Evolutionary conservation across 2,329 filamentous ascomycete species (phyloP).

Genomic region (Colletotrichum scovillei): DNA sequence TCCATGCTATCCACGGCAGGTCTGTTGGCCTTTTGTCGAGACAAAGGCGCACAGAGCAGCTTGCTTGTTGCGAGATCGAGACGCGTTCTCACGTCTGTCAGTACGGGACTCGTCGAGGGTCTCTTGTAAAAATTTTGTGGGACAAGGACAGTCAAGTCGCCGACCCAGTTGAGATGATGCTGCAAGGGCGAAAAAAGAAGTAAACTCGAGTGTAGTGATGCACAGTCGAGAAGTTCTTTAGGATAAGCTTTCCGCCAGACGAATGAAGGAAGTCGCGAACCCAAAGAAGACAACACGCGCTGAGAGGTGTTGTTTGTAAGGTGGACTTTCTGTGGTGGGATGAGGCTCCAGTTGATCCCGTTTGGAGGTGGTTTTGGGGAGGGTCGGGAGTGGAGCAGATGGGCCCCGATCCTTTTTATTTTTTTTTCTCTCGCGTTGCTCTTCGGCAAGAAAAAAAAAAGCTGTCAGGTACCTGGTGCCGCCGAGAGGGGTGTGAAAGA

Average conservation of each 20-base stretch:
- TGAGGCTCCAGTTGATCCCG: constrained; percentile 39
- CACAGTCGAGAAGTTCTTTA: constrained; percentile 5
- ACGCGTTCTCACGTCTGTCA: constrained; percentile 35
- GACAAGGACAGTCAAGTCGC: constrained; percentile 33
- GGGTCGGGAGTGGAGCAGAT: constrained; percentile 37
- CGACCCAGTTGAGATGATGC: constrained; percentile 21
- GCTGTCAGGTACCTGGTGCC: constrained; percentile 35
- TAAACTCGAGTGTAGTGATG: constrained; percentile 13
- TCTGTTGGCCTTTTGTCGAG: constrained; percentile 34
- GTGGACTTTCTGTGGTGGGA: constrained; percentile 37
- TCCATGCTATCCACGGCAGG: constrained; percentile 58
- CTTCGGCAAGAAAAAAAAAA: constrained; percentile 25
- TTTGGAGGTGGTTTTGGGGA: constrained; percentile 38
- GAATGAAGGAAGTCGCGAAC: constrained; percentile 35
- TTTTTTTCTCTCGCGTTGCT: constrained; percentile 33
- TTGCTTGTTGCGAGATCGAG: constrained; percentile 29
- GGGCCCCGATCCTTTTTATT: constrained; percentile 37
- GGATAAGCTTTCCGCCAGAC: constrained; percentile 25
- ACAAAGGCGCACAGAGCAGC: constrained; percentile 34
- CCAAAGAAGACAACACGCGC: constrained; percentile 33
- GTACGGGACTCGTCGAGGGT: constrained; percentile 29
- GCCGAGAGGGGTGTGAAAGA: constrained; percentile 20
- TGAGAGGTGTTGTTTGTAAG: constrained; percentile 35
- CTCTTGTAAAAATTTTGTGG: constrained; percentile 33
- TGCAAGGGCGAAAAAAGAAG: constrained; percentile 5